Evolutionary conservation across 495 filamentous ascomycete genomes (phyloP).

Genomic region (Glarea lozoyensis): DNA sequence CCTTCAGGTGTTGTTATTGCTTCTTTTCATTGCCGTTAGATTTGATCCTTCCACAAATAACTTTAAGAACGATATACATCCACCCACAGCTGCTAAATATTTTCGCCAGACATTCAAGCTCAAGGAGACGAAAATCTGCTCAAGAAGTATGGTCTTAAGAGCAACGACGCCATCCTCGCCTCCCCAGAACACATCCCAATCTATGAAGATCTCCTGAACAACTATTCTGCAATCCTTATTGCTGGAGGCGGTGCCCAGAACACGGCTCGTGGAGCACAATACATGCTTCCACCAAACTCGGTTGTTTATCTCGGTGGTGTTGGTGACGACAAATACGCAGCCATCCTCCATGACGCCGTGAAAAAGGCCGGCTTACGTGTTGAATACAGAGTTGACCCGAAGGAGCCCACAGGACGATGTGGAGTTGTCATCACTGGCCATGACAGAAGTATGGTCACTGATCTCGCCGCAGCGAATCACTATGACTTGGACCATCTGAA

Average conservation of each 20-base stretch:
- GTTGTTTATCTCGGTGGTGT: slow-evolving; percentile 90
- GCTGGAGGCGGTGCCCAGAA: slow-evolving; percentile 97
- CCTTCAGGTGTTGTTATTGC: too few relatives aligned
- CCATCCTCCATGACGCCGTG: slow-evolving; percentile 67
- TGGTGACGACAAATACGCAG: slow-evolving; percentile 84
- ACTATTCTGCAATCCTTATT: slow-evolving; percentile 84
- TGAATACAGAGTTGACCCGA: slow-evolving; percentile 84
- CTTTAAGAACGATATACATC: too few relatives aligned
- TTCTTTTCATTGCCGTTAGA: too few relatives aligned
- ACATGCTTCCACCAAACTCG: slow-evolving; percentile 79
- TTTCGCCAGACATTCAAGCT: slow-evolving; percentile 75
- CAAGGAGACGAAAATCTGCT: slow-evolving; percentile 72
- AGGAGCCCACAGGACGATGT: slow-evolving; percentile 80
- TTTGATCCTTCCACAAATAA: too few relatives aligned
- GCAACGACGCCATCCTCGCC: slow-evolving; percentile 95
- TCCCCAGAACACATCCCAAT: slow-evolving; percentile 80
- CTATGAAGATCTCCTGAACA: slow-evolving; percentile 85
- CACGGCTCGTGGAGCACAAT: slow-evolving; percentile 94
- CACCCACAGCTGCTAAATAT: slow-evolving; percentile 14
- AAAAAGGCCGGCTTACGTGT: slow-evolving; percentile 77
- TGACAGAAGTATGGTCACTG: slow-evolving; percentile 87
- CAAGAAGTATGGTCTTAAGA: slow-evolving; percentile 84
- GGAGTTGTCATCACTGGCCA: slow-evolving; percentile 94
- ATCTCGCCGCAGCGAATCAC: slow-evolving; percentile 91
- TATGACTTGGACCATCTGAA: slow-evolving; percentile 94